Conservation (phyloP, 129 eudicot genomes). For the Arctium lappa region DNA sequence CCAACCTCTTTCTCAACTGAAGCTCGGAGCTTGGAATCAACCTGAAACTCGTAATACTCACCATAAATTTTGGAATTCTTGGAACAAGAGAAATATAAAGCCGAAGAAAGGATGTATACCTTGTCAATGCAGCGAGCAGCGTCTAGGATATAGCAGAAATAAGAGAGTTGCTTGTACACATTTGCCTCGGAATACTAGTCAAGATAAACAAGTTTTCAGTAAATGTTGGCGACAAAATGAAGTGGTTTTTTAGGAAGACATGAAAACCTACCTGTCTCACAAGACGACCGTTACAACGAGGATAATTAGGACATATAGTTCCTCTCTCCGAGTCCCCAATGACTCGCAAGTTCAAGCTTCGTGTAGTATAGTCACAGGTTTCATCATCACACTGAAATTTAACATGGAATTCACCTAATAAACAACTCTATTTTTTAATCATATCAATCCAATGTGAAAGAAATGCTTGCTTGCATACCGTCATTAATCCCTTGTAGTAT, state of each 20-base stretch:
- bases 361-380: conserved; percentile 81
- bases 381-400: conserved; percentile 88
- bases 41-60: conserved; percentile 37
- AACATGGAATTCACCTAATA: background rate
- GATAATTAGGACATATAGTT: conserved; percentile 90
- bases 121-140: conserved; percentile 75
- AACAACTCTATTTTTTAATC: background rate
- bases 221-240: background rate
- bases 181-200: conserved; percentile 82
- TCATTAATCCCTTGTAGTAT: conserved; percentile 87
- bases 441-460: background rate
- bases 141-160: conserved; percentile 79
- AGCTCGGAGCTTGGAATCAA: conserved; percentile 52
- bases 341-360: conserved; percentile 85
- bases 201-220: background rate
- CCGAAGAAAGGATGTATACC: conserved; percentile 32
- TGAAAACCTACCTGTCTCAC: conserved; percentile 86
- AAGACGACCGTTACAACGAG: conserved; percentile 84
- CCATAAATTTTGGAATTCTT: background rate
- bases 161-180: conserved; percentile 84
- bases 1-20: conserved; percentile 64
- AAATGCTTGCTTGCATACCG: conserved; percentile 44
- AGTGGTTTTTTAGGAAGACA: background rate
- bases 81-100: no score
- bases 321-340: conserved; percentile 91